Evolutionary conservation across 2,329 filamentous ascomycete genomes (phyloP).

Genomic region (Phaeosphaeria sp.): DNA sequence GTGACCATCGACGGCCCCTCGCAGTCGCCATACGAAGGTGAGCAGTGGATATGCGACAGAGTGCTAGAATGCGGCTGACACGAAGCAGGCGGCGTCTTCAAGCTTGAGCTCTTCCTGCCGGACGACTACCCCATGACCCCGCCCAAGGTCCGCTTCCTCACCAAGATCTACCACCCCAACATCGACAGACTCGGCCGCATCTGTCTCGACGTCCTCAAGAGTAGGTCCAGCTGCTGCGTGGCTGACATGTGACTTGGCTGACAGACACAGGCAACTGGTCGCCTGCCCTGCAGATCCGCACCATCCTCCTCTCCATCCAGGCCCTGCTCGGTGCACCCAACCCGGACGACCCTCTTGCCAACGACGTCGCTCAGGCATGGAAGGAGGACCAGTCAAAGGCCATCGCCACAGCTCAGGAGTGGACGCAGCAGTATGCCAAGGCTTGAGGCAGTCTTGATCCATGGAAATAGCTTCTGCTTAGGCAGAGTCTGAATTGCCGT

Average conservation of each 20-base stretch:
- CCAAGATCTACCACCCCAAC: constrained; percentile 99
- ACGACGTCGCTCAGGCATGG: constrained; percentile 97
- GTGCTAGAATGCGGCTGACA: constrained; percentile 11
- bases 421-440: constrained; percentile 82
- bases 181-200: constrained; percentile 98
- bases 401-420: constrained; percentile 89
- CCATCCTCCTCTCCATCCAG: constrained; percentile 98
- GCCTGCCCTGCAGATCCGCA: constrained; percentile 94
- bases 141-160: constrained; percentile 97
- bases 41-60: constrained; percentile 16
- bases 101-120: constrained; percentile 94
- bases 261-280: constrained; percentile 87
- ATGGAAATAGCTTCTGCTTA: neutral
- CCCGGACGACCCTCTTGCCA: constrained; percentile 96
- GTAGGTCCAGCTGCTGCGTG: constrained; percentile 57
- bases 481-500: neutral
- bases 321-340: constrained; percentile 95
- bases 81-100: constrained; percentile 78
- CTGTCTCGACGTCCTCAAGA: constrained; percentile 96
- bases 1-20: constrained; percentile 93
- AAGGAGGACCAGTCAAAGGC: constrained; percentile 94
- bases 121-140: constrained; percentile 99
- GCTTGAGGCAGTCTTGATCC: constrained; percentile 19
- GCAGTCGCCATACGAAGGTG: constrained; percentile 94
- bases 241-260: neutral